phyloP scores from a whole-genome alignment of 805 yeast genomes.

The Tetrapisispora nanseiensis region DNA sequence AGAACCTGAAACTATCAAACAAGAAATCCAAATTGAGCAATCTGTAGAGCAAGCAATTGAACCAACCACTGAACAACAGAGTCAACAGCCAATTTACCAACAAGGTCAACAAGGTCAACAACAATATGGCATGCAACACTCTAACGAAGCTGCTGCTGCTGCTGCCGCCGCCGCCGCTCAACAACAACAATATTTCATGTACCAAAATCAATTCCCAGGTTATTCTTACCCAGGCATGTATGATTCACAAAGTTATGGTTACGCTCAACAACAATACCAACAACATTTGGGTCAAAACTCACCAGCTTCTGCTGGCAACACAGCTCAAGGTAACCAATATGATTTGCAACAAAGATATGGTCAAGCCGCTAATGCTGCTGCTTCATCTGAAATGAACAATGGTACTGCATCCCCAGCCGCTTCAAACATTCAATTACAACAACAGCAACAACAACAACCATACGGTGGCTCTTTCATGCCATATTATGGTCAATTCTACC shows the following conservation, averaged over 20 bases:
- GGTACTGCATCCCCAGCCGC: slow-evolving; percentile 15
- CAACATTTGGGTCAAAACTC: slow-evolving; percentile 13
- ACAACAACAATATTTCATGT: slow-evolving; percentile 30
- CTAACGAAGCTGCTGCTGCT: slow-evolving; percentile 15
- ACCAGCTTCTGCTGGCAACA: slow-evolving; percentile 7
- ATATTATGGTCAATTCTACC: slow-evolving; percentile 29
- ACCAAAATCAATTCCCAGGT: slow-evolving; percentile 31
- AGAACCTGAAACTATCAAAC: not conserved
- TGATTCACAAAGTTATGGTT: slow-evolving; percentile 26
- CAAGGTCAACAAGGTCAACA: slow-evolving; percentile 18
- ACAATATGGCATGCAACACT: slow-evolving; percentile 13
- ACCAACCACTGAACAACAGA: slow-evolving; percentile 5
- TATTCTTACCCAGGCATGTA: slow-evolving; percentile 31
- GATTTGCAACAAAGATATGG: slow-evolving; percentile 20
- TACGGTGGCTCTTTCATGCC: slow-evolving; percentile 30
- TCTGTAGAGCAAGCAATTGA: slow-evolving; percentile 3
- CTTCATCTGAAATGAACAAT: slow-evolving; percentile 12
- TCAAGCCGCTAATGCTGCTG: slow-evolving; percentile 19
- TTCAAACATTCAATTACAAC: slow-evolving; percentile 20
- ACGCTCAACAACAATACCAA: slow-evolving; percentile 23
- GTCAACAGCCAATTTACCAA: slow-evolving; percentile 10
- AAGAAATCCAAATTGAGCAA: slow-evolving; percentile 3
- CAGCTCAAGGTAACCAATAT: slow-evolving; percentile 17
- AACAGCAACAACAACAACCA: slow-evolving; percentile 11
- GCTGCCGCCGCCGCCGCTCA: slow-evolving; percentile 23